Percentiles rank a stretch among this genome's conserved stretches.
phyloP scores from a whole-genome alignment of 2,329 filamentous ascomycete genomes.

The Apiospora pterosperma region DNA sequence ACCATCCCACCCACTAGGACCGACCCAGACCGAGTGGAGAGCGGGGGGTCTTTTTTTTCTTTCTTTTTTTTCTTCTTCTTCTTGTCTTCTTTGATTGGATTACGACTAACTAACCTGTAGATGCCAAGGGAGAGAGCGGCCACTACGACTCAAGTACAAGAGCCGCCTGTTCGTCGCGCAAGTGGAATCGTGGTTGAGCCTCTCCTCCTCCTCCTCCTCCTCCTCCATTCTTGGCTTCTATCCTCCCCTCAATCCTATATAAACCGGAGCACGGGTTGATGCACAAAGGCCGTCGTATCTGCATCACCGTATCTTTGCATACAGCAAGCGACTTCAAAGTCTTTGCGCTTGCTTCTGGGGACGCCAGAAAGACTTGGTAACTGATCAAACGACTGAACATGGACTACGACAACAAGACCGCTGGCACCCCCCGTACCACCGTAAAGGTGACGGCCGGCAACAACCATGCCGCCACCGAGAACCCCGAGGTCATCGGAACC shows the following conservation, averaged over 20 bases:
- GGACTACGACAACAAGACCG: slow-evolving; percentile 22
- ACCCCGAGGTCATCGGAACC: slow-evolving; percentile 31
- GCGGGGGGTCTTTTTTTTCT: background rate
- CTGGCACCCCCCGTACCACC: slow-evolving; percentile 19
- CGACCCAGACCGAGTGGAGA: background rate
- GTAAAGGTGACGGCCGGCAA: slow-evolving; percentile 21
- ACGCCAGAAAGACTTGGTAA: slow-evolving; percentile 48
- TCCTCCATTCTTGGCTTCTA: background rate
- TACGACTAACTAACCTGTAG: no score
- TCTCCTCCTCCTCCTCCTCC: no score
- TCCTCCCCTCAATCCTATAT: background rate
- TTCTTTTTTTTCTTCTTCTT: background rate
- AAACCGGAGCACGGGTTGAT: background rate
- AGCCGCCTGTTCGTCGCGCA: background rate
- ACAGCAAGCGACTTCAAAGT: slow-evolving; percentile 61
- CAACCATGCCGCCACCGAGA: slow-evolving; percentile 15
- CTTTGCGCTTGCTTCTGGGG: slow-evolving; percentile 62
- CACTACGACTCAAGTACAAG: background rate
- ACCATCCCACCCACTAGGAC: background rate
- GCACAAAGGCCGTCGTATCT: slow-evolving; percentile 36
- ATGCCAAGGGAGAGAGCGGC: background rate
- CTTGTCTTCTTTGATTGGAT: no score
- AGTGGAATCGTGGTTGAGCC: background rate
- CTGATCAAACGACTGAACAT: slow-evolving; percentile 15
- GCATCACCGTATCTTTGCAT: slow-evolving; percentile 37